Conservation (phyloP, 2,329 filamentous ascomycete species). For the Ilyonectria destructans region DNA sequence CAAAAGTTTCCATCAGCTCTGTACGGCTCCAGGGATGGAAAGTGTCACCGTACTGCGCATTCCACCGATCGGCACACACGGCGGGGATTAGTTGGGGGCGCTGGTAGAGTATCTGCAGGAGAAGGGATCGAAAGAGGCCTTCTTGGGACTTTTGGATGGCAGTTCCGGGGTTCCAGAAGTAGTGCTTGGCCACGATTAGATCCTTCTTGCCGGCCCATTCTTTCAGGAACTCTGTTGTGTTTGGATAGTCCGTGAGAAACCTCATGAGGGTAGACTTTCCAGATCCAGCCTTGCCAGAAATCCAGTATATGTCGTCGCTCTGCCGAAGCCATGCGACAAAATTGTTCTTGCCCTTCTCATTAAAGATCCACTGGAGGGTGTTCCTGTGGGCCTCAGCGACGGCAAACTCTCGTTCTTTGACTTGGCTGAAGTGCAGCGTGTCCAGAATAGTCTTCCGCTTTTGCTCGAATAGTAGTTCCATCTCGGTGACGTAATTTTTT, state of each 20-base stretch:
- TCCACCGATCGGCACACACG: background rate
- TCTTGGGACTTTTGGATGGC: constrained; percentile 53
- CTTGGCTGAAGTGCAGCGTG: background rate
- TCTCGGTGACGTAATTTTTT: too few species aligned
- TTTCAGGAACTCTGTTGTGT: constrained; percentile 38
- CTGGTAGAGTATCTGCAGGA: constrained; percentile 51
- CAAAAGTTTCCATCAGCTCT: background rate
- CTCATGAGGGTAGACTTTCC: constrained; percentile 63
- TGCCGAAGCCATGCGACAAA: background rate
- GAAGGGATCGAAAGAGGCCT: constrained; percentile 53
- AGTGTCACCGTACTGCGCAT: background rate
- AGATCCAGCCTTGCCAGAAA: constrained; percentile 59
- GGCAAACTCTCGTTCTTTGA: background rate
- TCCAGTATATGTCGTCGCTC: background rate
- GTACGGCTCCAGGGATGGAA: too few species aligned
- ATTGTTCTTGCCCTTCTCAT: background rate
- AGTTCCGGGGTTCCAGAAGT: constrained; percentile 55
- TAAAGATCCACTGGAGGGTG: background rate
- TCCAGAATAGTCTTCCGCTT: too few species aligned
- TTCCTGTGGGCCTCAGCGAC: background rate
- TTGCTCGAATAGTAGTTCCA: too few species aligned
- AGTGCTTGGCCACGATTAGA: constrained; percentile 51
- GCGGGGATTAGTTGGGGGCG: constrained; percentile 36
- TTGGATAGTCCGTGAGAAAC: constrained; percentile 45
- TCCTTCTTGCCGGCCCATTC: constrained; percentile 49